Base-by-base conservation (phyloP, 2,329 filamentous ascomycete genomes). In the Colletotrichum sp. region DNA sequence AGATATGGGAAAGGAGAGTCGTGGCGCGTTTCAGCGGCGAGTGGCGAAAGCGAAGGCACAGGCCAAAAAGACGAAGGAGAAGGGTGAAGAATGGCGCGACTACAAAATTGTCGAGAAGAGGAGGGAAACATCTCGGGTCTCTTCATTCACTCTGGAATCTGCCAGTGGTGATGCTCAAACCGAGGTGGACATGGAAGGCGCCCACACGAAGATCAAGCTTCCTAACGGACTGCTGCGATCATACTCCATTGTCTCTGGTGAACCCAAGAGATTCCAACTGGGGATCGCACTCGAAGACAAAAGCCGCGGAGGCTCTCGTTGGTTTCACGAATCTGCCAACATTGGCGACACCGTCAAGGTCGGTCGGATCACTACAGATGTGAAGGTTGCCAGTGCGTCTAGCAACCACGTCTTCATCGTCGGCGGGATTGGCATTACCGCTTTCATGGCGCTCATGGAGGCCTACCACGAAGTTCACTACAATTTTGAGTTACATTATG, bases 401-500 rank as follows among this genome's bases (percentile, higher is more conserved):
- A 90, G 89, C 75, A 85, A 89, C 64, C 91, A 93, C 75, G 84
- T 93, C 51, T 90, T 93, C 77, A 88, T 94, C 34, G 90, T 87
- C 0, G 92, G 90, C 12, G 92, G 92, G 0, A 90, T 93, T 34
- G 92, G 92, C 1, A 88, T 93, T 74, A 93, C 92, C 3, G 92
- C 92, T 0, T 93, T 93, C 75, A 78, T 93, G 11, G 77, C 83
- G 1, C 82, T 90, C 29, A 78, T 90, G 5, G 81, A 87, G 63
- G 66, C 34, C 2, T 86, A 86, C 73, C 78, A 81, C 18, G 36
- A 77, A 6, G 87, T 88, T 72, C 85, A 90, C 77, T 88, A 82
- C 79, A 86, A 87, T 70, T 87, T 86, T 47, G 83, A 84, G 27
- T 80, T 93, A 54, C 91, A 93, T 81, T 92, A 91, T 74, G 90